Conservation (phyloP, 2,329 filamentous ascomycete genomes). For the Talaromyces funiculosus region DNA sequence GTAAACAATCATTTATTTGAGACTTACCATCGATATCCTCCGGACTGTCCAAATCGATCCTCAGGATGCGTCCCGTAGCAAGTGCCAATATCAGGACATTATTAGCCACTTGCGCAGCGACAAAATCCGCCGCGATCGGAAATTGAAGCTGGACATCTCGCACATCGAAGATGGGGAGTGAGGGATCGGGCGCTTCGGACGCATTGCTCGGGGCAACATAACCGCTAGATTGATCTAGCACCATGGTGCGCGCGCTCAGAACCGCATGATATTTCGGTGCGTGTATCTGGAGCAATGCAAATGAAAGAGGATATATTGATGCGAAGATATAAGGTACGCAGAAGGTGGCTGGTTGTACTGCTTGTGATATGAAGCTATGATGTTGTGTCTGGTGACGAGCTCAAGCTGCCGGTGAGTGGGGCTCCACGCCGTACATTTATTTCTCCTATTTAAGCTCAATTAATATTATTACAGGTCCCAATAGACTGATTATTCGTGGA, state of each 20-base stretch:
- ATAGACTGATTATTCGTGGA: no score
- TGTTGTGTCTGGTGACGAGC: neutral
- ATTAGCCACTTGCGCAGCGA: conserved; percentile 92
- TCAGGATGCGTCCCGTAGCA: conserved; percentile 83
- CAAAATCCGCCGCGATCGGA: conserved; percentile 89
- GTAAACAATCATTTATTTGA: neutral
- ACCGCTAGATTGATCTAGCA: conserved; percentile 64
- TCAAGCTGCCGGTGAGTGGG: neutral
- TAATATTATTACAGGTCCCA: no score
- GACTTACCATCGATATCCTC: conserved; percentile 85
- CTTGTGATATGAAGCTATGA: neutral
- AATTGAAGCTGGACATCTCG: conserved; percentile 91
- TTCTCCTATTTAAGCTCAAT: neutral
- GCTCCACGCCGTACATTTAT: neutral
- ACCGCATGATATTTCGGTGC: conserved; percentile 1
- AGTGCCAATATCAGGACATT: conserved; percentile 92
- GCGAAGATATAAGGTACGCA: neutral
- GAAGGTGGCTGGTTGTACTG: neutral
- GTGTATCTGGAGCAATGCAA: neutral
- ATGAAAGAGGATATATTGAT: neutral
- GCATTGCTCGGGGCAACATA: conserved; percentile 63
- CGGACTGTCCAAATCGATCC: conserved; percentile 88
- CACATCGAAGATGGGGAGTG: conserved; percentile 88
- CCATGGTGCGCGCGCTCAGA: conserved; percentile 50
- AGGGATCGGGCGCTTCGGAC: conserved; percentile 53